Base-by-base conservation (phyloP, 371 early-diverging fungal species). In the Mucor circinelloides region DNA sequence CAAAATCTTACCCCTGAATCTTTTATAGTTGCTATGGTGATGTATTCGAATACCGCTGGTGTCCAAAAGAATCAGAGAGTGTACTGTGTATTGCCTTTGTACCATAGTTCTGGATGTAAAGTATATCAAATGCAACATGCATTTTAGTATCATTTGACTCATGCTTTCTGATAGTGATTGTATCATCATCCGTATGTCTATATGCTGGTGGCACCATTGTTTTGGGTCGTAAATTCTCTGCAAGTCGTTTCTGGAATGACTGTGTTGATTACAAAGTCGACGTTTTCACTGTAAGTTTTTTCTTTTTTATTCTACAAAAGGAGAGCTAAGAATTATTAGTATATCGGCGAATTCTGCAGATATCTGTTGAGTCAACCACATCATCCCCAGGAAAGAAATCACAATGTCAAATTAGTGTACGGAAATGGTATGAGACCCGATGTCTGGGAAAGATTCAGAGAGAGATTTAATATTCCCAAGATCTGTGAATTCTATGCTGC, bases 401-500 rank as follows among this genome's bases (percentile, higher is more conserved):
- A 87, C 59, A 60, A 71, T 9, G 67, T 89, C 3, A 77, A 87
- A 12, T 42, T 86, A 27, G 80, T 83, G 12, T 83, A 89, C 46
- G 92, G 92, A 46, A 92, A 92, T 64, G 92, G 92, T 13, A 82
- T 92, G 72, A 75, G 89, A 6, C 80, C 85, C 8, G 92, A 92
- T 63, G 82, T 90, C 21, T 92, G 91, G 91, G 68, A 55, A 15
- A 68, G 66, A 17, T 82, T 92, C 69, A 78, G 76, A 65, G 75
- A 83, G 2, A 69, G 75, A 60, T 89, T 89, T 58, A 73, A 69
- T 36, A 84, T 89, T 42, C 40, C 64, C 3, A 71, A 73, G n/a
- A 76, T 89, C n/a, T 76, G 78, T 56, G 89, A 89, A 64, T 81
- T 80, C 59, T 89, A 89, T 70, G 88, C 77, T n/a, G 76, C 85